Evolutionary conservation across 306 rosid species (phyloP), one percentile per base, ranked within the genome.

Genomic region (Arachis hypogaea): DNA sequence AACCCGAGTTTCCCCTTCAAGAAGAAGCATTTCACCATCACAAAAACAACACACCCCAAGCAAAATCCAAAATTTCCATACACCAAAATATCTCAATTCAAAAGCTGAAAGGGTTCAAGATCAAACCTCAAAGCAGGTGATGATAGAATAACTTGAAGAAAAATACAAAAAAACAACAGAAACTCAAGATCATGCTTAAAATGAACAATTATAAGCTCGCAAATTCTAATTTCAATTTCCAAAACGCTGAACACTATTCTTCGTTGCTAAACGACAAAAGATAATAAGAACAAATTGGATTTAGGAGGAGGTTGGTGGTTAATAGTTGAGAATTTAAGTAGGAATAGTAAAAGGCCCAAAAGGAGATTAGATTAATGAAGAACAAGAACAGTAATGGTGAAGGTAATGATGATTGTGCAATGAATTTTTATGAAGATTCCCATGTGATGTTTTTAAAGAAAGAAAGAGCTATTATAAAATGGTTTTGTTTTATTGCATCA

Each of bases 121-220:
- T 33, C 38, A 33, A 33, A 33, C 38, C 38, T 84, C 72, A 84
- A 68, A 72, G 81, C 10, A 76, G 36, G 61, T 38, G 42, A 47
- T 36, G 63, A 66, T 56, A 68, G 73, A 77, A 77, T 59, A 77
- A 36, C 59, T 68, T 72, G 77, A 62, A 77, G 71, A 77, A 55
- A 59, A 72, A 82, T 10, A 42, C 59, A 9, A 77, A 77, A 30
- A 28, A 30, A 56, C 63, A 77, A 9, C 56, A 73, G 71, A 46
- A 80, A 64, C 76, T 18, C 29, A 77, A 8, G 16, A 68, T 41
- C 80, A 80, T 73, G 81, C 28, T 68, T 56, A 46, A 76, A 72
- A 74, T 71, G 44, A 45, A 33, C 7, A 14, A 52, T 49, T 29
- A 55, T 14, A 14, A 71, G 18, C 66, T 67, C 61, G 50, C 4